Base-by-base conservation (phyloP, 352 stramenopile species). In the Globisporangium acanthophoron region DNA sequence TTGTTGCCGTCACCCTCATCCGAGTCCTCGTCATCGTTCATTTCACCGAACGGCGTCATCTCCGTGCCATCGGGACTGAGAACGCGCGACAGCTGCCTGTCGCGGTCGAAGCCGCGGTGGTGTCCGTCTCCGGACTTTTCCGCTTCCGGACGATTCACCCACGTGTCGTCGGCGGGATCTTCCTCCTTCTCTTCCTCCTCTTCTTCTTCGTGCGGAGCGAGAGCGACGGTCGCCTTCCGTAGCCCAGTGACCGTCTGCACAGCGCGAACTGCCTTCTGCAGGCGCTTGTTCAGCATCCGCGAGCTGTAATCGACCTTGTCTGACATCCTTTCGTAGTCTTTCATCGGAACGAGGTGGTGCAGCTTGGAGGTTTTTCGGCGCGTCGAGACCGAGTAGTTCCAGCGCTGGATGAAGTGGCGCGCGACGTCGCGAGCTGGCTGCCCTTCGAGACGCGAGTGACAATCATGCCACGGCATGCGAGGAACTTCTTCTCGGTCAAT, bases 391-490 rank as follows among this genome's bases (percentile, higher is more conserved):
- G 82, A 92, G 45, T 90, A 95, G 64, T 95, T 95, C 86, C 86
- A 95, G 6, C 86, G 84, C 66, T 95, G 84, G 18, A 95, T 80
- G 44, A 96, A 96, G 47, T 96, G 86, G 6, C 82, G 80, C 45
- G 81, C 84, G 8, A 96, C 81, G 67, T 96, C 86, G 9, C 79
- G 73, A 46, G 83, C 86, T 7, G 86, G 79, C 33, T 92, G 83
- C 1, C 86, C 86, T 55, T 91, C 73, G 5, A 95, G 67, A 35
- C 85, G 77, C 44, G 81, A 91, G 66, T 95, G 85, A 41, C 73
- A 87, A 48, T 95, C 85, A 57, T 95, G 85, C 85, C 85, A 95
- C 21, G 85, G 85, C 85, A 95, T 95, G 12, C 85, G 78, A 13
- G 85, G 85, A 51, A 87, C 69, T 8, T 52, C 53, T 13, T 74